Base-by-base conservation (phyloP, 106 monocot genomes). In the Dendrobium chrysotoxum region DNA sequence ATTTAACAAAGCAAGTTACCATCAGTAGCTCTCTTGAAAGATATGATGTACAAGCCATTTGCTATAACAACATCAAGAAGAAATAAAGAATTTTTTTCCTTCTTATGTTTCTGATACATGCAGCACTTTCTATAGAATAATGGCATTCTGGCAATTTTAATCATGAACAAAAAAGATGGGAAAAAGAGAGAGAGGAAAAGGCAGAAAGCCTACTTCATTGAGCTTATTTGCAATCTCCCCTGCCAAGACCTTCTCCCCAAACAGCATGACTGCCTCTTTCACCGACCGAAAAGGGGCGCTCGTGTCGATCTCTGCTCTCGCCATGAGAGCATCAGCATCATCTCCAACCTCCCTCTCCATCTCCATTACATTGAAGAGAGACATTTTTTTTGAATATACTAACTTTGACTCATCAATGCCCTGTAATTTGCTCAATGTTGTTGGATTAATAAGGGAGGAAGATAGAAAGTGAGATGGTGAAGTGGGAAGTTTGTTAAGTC, bases 211-310 rank as follows among this genome's bases (percentile, higher is more conserved):
- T 74, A 91, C 94, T 81, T 89, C 77, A n/a, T 64, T 79, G 53
- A 84, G 79, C 86, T 80, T 84, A 79, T 82, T 77, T 6, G 89
- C 79, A 39, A 90, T 68, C 79, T 90, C 82, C 46, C 86, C 87
- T 0, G 85, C 87, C 28, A 95, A 82, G 55, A 95, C 81, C 72
- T 80, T 68, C 79, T 95, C 95, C 16, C 92, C 90, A 54, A 93
- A 95, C 25, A 91, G 70, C 64, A 81, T 68, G 9, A 92, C 87
- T 0, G 95, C 95, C 45, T 95, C 95, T 85, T 92, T 95, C 79
- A 95, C 95, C 2, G 95, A 92, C 53, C 92, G 90, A 78, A 92
- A 95, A 2, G 92, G 95, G 2, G 84, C 76, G 0, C 82, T 85
- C 44, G 87, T 92, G 74, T 95, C 95, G 25, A 95, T 89, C 86